A percentile compares a stretch with the other conserved stretches of the same genome.
These are phyloP conservation scores for Fusarium sp. DNA, from an alignment of 2,329 filamentous ascomycete genomes.

Conservation along the genomic window DNA sequence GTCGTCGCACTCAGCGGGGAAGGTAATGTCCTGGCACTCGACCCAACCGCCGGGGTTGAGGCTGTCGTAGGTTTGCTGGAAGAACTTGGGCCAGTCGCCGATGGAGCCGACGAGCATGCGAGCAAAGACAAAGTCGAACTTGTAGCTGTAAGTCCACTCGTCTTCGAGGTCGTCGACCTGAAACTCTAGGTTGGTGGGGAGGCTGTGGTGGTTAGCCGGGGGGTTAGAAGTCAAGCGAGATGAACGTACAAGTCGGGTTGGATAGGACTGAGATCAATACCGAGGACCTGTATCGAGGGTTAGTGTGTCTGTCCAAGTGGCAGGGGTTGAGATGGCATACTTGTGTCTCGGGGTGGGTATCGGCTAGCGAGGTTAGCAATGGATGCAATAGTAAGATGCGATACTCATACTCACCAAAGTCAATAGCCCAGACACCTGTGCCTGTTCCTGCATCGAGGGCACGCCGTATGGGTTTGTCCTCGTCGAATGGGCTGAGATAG, in stretches of 20 bases:
- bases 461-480: slow-evolving; percentile 38
- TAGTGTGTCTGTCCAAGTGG: background rate
- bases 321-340: background rate
- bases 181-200: slow-evolving; percentile 62
- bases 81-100: slow-evolving; percentile 50
- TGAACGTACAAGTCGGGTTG: slow-evolving; percentile 51
- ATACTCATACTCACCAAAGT: slow-evolving; percentile 51
- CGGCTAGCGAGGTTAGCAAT: slow-evolving; percentile 38
- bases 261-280: slow-evolving; percentile 57
- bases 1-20: slow-evolving; percentile 56
- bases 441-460: slow-evolving; percentile 62
- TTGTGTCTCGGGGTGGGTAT: slow-evolving; percentile 47
- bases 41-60: slow-evolving; percentile 58
- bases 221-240: background rate
- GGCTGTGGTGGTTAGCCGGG: slow-evolving; percentile 42
- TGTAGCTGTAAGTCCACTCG: slow-evolving; percentile 53
- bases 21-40: slow-evolving; percentile 57
- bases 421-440: slow-evolving; percentile 59
- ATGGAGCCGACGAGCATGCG: slow-evolving; percentile 55
- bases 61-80: slow-evolving; percentile 51
- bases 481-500: slow-evolving; percentile 42
- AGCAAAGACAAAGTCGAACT: slow-evolving; percentile 56
- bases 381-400: fast-evolving
- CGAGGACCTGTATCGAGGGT: slow-evolving; percentile 46
- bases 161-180: slow-evolving; percentile 57